Conservation (phyloP, 352 stramenopile genomes). For the Peronospora farinosa region DNA sequence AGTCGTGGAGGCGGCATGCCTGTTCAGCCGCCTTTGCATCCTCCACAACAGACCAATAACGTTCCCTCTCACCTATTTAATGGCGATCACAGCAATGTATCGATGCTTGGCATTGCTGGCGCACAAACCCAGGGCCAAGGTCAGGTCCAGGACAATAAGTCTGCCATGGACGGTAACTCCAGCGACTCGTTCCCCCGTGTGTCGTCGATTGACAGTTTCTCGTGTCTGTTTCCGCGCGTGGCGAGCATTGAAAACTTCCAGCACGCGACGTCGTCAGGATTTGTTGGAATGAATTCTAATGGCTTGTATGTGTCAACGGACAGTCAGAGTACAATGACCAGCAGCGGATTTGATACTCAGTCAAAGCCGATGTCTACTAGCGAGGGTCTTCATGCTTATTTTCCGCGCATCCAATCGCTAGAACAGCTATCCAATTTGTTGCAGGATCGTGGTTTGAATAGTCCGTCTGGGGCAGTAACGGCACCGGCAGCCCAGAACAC, state of each 20-base stretch:
- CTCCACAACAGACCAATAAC: slow-evolving; percentile 23
- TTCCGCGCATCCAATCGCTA: slow-evolving; percentile 71
- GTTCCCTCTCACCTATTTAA: slow-evolving; percentile 35
- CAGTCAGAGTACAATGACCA: slow-evolving; percentile 21
- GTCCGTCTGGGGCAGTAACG: slow-evolving; percentile 24
- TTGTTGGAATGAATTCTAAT: slow-evolving; percentile 23
- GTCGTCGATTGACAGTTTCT: slow-evolving; percentile 83
- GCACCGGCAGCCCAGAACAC: slow-evolving; percentile 2
- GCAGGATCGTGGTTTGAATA: slow-evolving; percentile 56
- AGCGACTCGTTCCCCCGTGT: slow-evolving; percentile 52
- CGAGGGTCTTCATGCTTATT: slow-evolving; percentile 61
- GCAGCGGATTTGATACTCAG: slow-evolving; percentile 22
- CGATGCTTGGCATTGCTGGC: slow-evolving; percentile 35
- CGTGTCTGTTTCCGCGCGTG: slow-evolving; percentile 73
- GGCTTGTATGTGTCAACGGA: slow-evolving; percentile 24
- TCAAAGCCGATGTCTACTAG: slow-evolving; percentile 58
- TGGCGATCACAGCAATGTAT: slow-evolving; percentile 30
- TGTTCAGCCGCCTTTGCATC: slow-evolving; percentile 33
- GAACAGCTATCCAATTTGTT: slow-evolving; percentile 68
- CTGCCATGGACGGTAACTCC: slow-evolving; percentile 20
- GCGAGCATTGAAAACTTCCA: slow-evolving; percentile 81
- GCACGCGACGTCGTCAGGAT: slow-evolving; percentile 26
- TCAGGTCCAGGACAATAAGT: slow-evolving; percentile 22
- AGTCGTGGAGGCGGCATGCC: slow-evolving; percentile 14
- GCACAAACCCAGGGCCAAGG: slow-evolving; percentile 24